These are phyloP conservation scores for Didymella sp. DNA, from an alignment of 2,329 filamentous ascomycete species.

Conservation along the genomic window DNA sequence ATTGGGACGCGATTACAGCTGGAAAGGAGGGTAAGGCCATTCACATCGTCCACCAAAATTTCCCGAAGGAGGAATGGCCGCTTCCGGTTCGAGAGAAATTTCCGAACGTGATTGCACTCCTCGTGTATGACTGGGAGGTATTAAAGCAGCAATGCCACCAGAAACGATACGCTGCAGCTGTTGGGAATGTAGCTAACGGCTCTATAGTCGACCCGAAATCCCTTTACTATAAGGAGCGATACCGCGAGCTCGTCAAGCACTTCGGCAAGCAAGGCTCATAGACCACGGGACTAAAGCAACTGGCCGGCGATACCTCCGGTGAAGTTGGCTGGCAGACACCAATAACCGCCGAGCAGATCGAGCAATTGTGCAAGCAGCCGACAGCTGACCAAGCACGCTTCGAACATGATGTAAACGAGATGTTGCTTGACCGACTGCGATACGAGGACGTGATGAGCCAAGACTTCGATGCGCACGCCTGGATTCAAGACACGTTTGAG, in stretches of 20 bases:
- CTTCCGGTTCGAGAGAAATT: slow-evolving; percentile 1
- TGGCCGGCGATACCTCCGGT: neutral
- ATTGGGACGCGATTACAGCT: neutral
- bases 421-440: neutral
- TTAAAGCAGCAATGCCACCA: neutral
- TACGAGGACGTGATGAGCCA: neutral
- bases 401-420: neutral
- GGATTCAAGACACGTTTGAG: neutral
- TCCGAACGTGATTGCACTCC: neutral
- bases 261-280: neutral
- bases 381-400: neutral
- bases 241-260: neutral
- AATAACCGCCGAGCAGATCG: neutral
- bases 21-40: slow-evolving; percentile 1
- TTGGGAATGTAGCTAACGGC: neutral
- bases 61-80: neutral
- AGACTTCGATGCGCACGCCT: neutral
- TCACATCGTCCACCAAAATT: neutral
- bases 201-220: neutral
- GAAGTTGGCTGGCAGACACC: neutral
- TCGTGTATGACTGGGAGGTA: neutral
- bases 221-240: neutral
- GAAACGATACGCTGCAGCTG: neutral
- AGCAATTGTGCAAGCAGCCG: neutral
- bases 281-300: neutral